A percentile compares a stretch with the other conserved stretches of the same genome.
Conservation (phyloP, 108 stramenopile species). For the Chaetoceros muelleri region DNA sequence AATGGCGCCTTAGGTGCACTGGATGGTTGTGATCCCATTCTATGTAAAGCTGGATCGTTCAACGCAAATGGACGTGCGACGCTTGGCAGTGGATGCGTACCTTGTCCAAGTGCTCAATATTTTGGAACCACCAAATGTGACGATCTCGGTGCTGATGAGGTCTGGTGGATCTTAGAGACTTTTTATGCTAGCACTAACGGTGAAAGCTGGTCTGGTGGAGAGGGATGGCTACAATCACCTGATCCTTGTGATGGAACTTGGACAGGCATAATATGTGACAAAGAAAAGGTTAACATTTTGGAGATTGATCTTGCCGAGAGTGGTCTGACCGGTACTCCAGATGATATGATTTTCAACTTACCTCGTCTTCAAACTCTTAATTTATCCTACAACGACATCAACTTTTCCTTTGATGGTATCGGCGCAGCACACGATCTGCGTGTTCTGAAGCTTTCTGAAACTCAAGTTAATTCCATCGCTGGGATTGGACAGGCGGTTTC, state of each 20-base stretch:
- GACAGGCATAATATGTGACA: constrained; percentile 41
- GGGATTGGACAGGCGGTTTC: constrained; percentile 24
- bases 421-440: constrained; percentile 50
- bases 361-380: constrained; percentile 21
- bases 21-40: constrained; percentile 64
- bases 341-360: constrained; percentile 18
- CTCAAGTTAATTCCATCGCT: constrained; percentile 16
- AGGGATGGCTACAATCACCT: constrained; percentile 31
- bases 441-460: constrained; percentile 52
- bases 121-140: constrained; percentile 44
- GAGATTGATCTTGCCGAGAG: constrained; percentile 47
- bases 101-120: constrained; percentile 30
- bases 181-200: constrained; percentile 30
- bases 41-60: constrained; percentile 63
- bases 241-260: constrained; percentile 37
- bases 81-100: constrained; percentile 23
- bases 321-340: constrained; percentile 41
- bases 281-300: constrained; percentile 13
- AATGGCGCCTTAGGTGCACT: constrained; percentile 33
- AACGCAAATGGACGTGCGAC: constrained; percentile 44
- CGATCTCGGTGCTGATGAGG: constrained; percentile 22
- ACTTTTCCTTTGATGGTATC: constrained; percentile 42
- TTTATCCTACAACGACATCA: constrained; percentile 42
- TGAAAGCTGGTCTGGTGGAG: constrained; percentile 18
- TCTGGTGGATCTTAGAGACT: constrained; percentile 32